Percentiles rank a stretch among this genome's conserved stretches.
These are phyloP conservation scores for Hura crepitans DNA, from an alignment of 441 rosid genomes.

Conservation along the genomic window DNA sequence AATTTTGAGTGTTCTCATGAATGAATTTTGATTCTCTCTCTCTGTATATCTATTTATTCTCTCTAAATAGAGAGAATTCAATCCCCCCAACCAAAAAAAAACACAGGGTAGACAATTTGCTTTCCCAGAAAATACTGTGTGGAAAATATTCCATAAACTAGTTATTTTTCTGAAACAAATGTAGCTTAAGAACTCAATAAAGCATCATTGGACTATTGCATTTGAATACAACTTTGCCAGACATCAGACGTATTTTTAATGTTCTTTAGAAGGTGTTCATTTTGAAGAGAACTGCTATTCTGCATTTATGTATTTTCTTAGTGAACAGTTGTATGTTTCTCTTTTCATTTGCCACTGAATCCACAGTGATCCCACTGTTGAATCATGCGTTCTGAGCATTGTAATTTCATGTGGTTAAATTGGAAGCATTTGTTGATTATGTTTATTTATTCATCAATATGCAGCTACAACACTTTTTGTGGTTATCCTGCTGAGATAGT, in stretches of 20 bases:
- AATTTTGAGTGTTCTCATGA: too few species aligned
- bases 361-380: slow-evolving; percentile 1
- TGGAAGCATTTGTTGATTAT: slow-evolving; percentile 4
- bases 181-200: not conserved
- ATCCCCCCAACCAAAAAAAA: too few species aligned
- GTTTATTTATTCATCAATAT: slow-evolving; percentile 12
- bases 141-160: not conserved
- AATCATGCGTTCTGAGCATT: not conserved
- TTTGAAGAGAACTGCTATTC: not conserved
- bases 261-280: not conserved
- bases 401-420: not conserved
- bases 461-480: slow-evolving; percentile 88
- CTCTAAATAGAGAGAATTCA: too few species aligned
- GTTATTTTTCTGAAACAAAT: not conserved
- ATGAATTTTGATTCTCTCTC: too few species aligned
- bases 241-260: not conserved
- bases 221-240: not conserved
- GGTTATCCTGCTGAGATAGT: slow-evolving; percentile 94
- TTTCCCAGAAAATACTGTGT: not conserved
- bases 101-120: not conserved
- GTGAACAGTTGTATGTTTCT: not conserved
- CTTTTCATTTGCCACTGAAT: not conserved
- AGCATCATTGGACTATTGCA: not conserved
- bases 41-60: too few species aligned
- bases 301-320: not conserved